phyloP scores from a whole-genome alignment of 176 grass and related monocot species.

The Melocanna baccifera region DNA sequence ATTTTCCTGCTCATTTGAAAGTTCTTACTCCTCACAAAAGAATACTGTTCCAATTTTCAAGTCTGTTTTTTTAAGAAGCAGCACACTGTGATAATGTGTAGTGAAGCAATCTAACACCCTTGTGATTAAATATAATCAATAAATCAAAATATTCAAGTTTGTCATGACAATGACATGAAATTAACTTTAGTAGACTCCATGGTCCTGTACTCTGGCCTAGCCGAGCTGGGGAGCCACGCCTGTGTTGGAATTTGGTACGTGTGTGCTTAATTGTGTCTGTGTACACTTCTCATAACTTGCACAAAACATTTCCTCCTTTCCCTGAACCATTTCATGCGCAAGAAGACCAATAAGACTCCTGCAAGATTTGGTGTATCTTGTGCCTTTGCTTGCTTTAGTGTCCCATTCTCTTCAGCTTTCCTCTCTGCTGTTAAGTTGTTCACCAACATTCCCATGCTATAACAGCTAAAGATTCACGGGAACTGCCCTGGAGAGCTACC shows the following conservation, averaged over 20 bases:
- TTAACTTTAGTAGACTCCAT: not conserved
- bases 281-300: not conserved
- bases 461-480: conserved; percentile 83
- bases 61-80: not conserved
- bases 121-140: not conserved
- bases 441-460: conserved; percentile 16
- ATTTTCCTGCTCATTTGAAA: not conserved
- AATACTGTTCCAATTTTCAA: not conserved
- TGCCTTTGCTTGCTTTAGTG: conserved; percentile 14
- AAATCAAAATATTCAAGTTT: not conserved
- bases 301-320: not conserved
- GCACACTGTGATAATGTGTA: not conserved
- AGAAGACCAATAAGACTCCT: not conserved
- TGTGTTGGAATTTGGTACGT: not conserved
- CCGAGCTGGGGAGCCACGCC: not conserved
- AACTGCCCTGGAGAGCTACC: conserved; percentile 73
- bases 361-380: conserved; percentile 1
- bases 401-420: not conserved
- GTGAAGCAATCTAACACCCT: not conserved
- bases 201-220: not conserved
- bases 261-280: not conserved
- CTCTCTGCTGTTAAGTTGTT: conserved; percentile 12
- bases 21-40: not conserved
- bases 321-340: not conserved
- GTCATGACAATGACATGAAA: not conserved